Conservation (phyloP, 2,329 filamentous ascomycete genomes). For the Penicillium sp. region DNA sequence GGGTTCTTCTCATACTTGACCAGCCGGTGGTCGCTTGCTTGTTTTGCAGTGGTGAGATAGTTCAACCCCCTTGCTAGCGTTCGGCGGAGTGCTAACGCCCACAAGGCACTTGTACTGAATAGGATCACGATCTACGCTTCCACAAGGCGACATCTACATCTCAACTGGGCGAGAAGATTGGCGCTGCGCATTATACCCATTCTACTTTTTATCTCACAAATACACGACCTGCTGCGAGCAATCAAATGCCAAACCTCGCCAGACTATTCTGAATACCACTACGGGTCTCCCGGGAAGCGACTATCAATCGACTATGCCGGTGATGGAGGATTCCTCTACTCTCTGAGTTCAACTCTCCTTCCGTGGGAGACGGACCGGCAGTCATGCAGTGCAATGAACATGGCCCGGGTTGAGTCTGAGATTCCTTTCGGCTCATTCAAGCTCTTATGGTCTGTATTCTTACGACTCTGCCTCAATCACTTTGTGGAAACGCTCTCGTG, state of each 20-base stretch:
- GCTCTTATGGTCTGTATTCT: constrained; percentile 59
- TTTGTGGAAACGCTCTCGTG: constrained; percentile 89
- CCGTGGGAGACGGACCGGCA: constrained; percentile 74
- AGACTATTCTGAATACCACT: constrained; percentile 70
- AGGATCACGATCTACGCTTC: constrained; percentile 93
- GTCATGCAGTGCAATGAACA: constrained; percentile 76
- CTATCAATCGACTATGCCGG: constrained; percentile 73
- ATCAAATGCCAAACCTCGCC: constrained; percentile 91
- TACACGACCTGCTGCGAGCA: constrained; percentile 73
- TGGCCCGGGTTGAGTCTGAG: constrained; percentile 66
- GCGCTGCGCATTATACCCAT: constrained; percentile 74
- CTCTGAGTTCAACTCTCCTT: constrained; percentile 72
- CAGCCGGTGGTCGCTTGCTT: constrained; percentile 89
- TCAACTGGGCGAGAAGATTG: constrained; percentile 75
- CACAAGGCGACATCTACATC: constrained; percentile 76
- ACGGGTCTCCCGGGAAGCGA: constrained; percentile 68
- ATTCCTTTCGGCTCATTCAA: constrained; percentile 78
- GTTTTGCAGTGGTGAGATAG: constrained; percentile 72
- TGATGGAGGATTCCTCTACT: constrained; percentile 72
- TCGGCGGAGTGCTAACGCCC: constrained; percentile 5
- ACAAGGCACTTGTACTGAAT: constrained; percentile 79
- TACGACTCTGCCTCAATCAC: constrained; percentile 69
- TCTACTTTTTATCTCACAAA: constrained; percentile 70
- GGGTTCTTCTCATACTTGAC: constrained; percentile 90
- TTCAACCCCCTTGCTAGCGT: background rate